Percentiles rank a stretch among this genome's conserved stretches.
Evolutionary conservation across 768 basidiomycete genomes (phyloP).

Genomic region (Tylopilus balloui): DNA sequence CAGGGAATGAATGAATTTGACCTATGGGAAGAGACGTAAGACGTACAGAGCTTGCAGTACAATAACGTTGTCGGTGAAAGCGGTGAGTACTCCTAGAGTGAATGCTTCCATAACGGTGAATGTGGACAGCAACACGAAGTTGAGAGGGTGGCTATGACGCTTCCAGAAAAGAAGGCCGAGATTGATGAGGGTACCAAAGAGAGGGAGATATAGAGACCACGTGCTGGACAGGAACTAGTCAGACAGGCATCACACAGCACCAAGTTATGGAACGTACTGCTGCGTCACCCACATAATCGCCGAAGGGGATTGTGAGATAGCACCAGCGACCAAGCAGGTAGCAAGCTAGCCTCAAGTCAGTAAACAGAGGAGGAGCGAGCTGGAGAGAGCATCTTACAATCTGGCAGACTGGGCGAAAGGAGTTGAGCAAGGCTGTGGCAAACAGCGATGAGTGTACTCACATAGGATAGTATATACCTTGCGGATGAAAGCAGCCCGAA

Average conservation of each 20-base stretch:
- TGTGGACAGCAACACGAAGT: constrained; percentile 75
- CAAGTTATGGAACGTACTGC: constrained; percentile 44
- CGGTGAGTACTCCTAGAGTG: constrained; percentile 81
- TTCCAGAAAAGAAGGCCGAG: constrained; percentile 87
- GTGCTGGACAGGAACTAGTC: constrained; percentile 36
- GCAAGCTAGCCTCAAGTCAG: constrained; percentile 41
- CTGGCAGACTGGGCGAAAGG: constrained; percentile 54
- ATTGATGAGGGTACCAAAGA: constrained; percentile 75
- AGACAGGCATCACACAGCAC: background rate
- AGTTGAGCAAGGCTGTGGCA: background rate
- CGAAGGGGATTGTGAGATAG: constrained; percentile 57
- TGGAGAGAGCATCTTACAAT: constrained; percentile 46
- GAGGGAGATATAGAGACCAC: constrained; percentile 78
- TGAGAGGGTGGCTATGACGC: constrained; percentile 84
- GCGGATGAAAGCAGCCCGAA: constrained; percentile 81
- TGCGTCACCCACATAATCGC: constrained; percentile 67
- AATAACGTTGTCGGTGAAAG: constrained; percentile 65
- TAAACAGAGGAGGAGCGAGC: background rate
- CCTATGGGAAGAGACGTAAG: background rate
- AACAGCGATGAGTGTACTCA: constrained; percentile 38
- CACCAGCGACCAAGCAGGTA: constrained; percentile 75
- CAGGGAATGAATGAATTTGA: constrained; percentile 8
- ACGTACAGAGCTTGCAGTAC: constrained; percentile 85
- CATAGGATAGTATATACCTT: constrained; percentile 91
- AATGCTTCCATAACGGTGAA: constrained; percentile 93